phyloP scores from a whole-genome alignment of 148 eudicot species.

The Rhododendron kiyosumense region DNA sequence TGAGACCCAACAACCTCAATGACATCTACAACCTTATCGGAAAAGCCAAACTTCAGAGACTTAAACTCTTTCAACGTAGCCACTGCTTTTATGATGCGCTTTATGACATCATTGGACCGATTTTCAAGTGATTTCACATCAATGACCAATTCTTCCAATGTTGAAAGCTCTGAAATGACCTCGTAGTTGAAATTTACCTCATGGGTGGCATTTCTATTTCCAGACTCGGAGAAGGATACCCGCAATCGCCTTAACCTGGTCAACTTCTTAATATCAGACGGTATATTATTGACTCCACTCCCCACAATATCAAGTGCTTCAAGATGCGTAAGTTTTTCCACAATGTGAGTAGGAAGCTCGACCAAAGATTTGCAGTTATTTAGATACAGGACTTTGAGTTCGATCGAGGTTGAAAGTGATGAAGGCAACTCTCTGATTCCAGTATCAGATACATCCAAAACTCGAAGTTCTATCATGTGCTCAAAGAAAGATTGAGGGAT shows the following conservation, averaged over 20 bases:
- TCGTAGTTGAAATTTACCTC: neutral
- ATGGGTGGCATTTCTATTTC: neutral
- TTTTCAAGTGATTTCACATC: constrained; percentile 3
- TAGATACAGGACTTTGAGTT: too few relatives aligned
- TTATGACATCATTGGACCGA: neutral
- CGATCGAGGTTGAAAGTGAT: neutral
- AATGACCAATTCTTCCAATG: constrained; percentile 13
- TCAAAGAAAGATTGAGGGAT: neutral
- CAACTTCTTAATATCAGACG: neutral
- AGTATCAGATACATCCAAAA: constrained; percentile 12
- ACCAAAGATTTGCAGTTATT: too few relatives aligned
- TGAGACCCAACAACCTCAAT: too few relatives aligned
- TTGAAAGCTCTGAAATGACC: neutral
- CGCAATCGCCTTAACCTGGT: constrained; percentile 3
- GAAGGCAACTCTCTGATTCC: constrained; percentile 9
- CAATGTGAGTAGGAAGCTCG: too few relatives aligned
- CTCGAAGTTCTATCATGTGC: constrained; percentile 10
- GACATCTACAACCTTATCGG: too few relatives aligned
- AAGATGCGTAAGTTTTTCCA: neutral
- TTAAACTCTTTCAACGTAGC: too few relatives aligned
- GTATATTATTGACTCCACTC: constrained; percentile 10
- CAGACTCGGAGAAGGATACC: neutral
- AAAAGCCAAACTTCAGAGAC: too few relatives aligned
- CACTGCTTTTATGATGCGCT: too few relatives aligned
- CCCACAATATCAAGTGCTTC: constrained; percentile 21